A percentile compares a stretch with the other conserved stretches of the same genome.
phyloP scores from a whole-genome alignment of 2,329 filamentous ascomycete species.

The Mariannaea elegans region DNA sequence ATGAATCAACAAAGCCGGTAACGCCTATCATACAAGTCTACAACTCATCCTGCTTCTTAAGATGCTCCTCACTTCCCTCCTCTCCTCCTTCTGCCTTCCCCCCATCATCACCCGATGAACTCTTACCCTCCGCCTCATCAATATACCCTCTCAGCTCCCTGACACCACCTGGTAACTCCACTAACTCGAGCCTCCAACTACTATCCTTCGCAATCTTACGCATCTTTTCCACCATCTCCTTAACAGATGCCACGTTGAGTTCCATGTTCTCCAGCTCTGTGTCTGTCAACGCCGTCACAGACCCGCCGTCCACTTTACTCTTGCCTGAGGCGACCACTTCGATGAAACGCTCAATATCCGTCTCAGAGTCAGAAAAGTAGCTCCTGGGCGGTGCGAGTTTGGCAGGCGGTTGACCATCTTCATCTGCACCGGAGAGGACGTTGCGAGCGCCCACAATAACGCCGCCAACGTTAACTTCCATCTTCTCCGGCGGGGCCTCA shows the following conservation, averaged over 20 bases:
- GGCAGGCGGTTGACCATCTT: slow-evolving; percentile 57
- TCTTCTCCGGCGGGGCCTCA: slow-evolving; percentile 44
- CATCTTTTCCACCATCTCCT: slow-evolving; percentile 74
- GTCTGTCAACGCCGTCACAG: slow-evolving; percentile 67
- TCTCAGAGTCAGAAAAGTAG: slow-evolving; percentile 44
- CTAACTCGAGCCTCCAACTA: slow-evolving; percentile 82
- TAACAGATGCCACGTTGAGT: slow-evolving; percentile 72
- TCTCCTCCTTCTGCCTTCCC: slow-evolving; percentile 32
- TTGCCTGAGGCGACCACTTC: slow-evolving; percentile 57
- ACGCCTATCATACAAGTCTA: neutral
- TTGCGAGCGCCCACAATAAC: slow-evolving; percentile 61
- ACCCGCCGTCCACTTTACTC: slow-evolving; percentile 66
- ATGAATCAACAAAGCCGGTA: no score
- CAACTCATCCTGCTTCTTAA: slow-evolving; percentile 59
- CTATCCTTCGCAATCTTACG: slow-evolving; percentile 74
- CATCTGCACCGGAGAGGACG: slow-evolving; percentile 55
- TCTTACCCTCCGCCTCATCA: slow-evolving; percentile 59
- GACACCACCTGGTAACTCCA: slow-evolving; percentile 69
- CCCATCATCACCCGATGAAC: slow-evolving; percentile 21
- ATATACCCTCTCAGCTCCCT: slow-evolving; percentile 76
- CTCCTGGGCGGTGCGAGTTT: slow-evolving; percentile 57
- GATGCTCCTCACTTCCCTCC: slow-evolving; percentile 56
- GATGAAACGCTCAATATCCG: slow-evolving; percentile 43
- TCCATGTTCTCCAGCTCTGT: slow-evolving; percentile 75
- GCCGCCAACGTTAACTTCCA: slow-evolving; percentile 59